Base-by-base conservation (phyloP, 495 filamentous ascomycete genomes). In the Penicillium psychrofluorescens region DNA sequence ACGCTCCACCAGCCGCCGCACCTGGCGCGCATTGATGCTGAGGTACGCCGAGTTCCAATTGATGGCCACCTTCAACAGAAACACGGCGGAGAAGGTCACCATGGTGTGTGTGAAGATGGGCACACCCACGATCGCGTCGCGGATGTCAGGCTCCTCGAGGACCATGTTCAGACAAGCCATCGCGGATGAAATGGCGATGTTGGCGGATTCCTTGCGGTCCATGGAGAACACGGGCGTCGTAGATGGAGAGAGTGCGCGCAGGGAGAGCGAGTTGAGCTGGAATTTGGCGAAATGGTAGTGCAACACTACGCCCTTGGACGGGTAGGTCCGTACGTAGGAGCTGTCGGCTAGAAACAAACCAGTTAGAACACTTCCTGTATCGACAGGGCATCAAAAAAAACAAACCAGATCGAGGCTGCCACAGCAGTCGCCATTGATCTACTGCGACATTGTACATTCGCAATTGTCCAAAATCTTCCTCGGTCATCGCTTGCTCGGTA, bases 221-320 rank as follows among this genome's bases (percentile, higher is more conserved):
- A 74, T 62, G 7, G 75, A 75, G 39, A 79, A 69, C n/a, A 70
- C 60, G 1, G 71, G 70, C 0, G 72, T 72, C 33, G 76, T 70
- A 6, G 66, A 59, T 11, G 68, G 69, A 15, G 71, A 66, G 6
- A 79, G 54, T 4, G 67, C 78, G 7, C 78, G 72, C 6, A 81
- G 68, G 6, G 76, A 71, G 8, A 80, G 63, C 7, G 77, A 79
- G 46, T 80, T 80, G 35, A 80, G 66, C 41, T 80, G 77, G 38
- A 81, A 72, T 53, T 75, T 78, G 11, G 73, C 78, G 50, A 80
- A 81, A 50, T 79, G 70, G 52, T 79, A 79, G 49, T 81, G 76
- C n/a, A 81, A 58, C 8, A 72, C 64, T 11, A 80, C 74, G 6
- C 77, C 78, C 53, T 81, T 80, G 4, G 70, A 73, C 11, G 78